Evolutionary conservation across 2,329 filamentous ascomycete species (phyloP).

Genomic region (Colletotrichum scovillei): DNA sequence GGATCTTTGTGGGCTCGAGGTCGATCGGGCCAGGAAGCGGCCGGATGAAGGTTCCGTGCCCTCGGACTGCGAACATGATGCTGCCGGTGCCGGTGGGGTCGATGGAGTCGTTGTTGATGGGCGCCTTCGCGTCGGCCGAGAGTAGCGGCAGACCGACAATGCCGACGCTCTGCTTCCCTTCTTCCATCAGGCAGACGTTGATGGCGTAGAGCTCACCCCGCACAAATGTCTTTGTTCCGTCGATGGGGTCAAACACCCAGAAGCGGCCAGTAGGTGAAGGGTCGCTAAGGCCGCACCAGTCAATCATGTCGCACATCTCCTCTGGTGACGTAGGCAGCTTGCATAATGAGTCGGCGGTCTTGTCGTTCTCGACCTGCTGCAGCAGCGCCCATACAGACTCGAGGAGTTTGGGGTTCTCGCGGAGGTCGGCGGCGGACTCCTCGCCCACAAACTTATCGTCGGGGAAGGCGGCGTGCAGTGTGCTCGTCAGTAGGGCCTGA

Average conservation of each 20-base stretch:
- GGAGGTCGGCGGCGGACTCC: slow-evolving; percentile 62
- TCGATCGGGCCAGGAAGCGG: slow-evolving; percentile 46
- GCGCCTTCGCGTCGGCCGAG: slow-evolving; percentile 49
- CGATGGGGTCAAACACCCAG: slow-evolving; percentile 72
- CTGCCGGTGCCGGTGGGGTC: slow-evolving; percentile 57
- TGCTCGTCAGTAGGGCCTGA: slow-evolving; percentile 64
- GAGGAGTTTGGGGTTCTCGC: slow-evolving; percentile 54
- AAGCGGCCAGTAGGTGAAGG: slow-evolving; percentile 51
- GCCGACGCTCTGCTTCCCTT: slow-evolving; percentile 60
- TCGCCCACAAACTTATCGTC: slow-evolving; percentile 65
- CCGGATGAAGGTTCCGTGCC: slow-evolving; percentile 60
- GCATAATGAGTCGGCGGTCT: slow-evolving; percentile 41
- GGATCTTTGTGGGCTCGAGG: slow-evolving; percentile 43
- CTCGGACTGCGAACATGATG: slow-evolving; percentile 62
- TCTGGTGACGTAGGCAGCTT: slow-evolving; percentile 51
- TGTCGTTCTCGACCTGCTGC: slow-evolving; percentile 44
- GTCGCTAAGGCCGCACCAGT: slow-evolving; percentile 58
- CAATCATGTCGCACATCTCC: slow-evolving; percentile 64
- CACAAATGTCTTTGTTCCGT: slow-evolving; percentile 69
- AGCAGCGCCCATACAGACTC: slow-evolving; percentile 61
- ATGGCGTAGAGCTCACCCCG: slow-evolving; percentile 66
- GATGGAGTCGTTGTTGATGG: slow-evolving; percentile 56
- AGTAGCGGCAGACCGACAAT: slow-evolving; percentile 62
- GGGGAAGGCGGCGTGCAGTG: slow-evolving; percentile 62
- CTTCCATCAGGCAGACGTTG: slow-evolving; percentile 64